Evolutionary conservation across 2,329 filamentous ascomycete genomes (phyloP).

Genomic region (Neocatenulostroma microsporum): DNA sequence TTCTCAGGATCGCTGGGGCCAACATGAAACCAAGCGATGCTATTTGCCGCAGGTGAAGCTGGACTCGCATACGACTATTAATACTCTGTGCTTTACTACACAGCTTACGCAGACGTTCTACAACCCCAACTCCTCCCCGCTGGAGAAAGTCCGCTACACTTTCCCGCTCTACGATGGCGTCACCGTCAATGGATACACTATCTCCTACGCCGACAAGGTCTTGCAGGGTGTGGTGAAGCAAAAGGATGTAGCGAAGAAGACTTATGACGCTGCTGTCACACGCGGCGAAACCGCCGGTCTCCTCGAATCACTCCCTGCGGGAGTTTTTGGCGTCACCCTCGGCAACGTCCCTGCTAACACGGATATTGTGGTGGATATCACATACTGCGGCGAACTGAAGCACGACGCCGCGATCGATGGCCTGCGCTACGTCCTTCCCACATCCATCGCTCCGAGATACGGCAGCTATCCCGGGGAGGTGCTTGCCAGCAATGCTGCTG

Average conservation of each 20-base stretch:
- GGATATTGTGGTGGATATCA: constrained; percentile 53
- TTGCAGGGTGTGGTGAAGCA: constrained; percentile 62
- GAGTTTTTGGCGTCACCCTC: constrained; percentile 61
- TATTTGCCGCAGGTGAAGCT: constrained; percentile 55
- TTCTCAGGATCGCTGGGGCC: not conserved
- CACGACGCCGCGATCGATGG: constrained; percentile 62
- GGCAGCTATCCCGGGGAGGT: constrained; percentile 41
- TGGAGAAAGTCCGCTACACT: constrained; percentile 54
- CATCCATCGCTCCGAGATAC: constrained; percentile 59
- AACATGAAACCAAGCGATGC: constrained; percentile 9
- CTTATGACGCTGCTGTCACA: constrained; percentile 52
- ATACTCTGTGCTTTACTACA: constrained; percentile 48
- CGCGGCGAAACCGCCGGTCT: constrained; percentile 57
- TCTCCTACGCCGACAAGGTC: constrained; percentile 52
- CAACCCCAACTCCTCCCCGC: constrained; percentile 45
- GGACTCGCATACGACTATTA: constrained; percentile 53
- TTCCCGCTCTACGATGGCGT: constrained; percentile 69
- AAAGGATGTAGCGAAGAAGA: constrained; percentile 51
- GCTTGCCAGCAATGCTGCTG: constrained; percentile 14
- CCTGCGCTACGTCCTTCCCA: constrained; percentile 62
- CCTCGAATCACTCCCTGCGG: constrained; percentile 54
- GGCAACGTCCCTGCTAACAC: constrained; percentile 58
- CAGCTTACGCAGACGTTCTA: constrained; percentile 52
- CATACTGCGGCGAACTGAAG: constrained; percentile 63
- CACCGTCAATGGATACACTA: constrained; percentile 60